A percentile compares a stretch with the other conserved stretches of the same genome.
Conservation (phyloP, 179 eudicot genomes). For the Carnegiea gigantea region DNA sequence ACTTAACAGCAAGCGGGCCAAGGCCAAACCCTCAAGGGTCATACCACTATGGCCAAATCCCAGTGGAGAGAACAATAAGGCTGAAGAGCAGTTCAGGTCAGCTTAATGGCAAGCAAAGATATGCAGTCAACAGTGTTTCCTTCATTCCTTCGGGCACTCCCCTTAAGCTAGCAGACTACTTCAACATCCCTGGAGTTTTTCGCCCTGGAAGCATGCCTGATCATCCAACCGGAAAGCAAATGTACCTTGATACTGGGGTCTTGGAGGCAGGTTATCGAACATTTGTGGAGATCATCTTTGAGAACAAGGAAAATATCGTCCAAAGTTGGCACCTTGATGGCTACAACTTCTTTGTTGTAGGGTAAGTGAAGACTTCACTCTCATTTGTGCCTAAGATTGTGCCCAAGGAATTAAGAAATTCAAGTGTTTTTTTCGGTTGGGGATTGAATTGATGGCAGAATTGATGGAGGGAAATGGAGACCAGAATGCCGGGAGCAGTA, state of each 20-base stretch:
- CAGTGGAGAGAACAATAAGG: constrained; percentile 39
- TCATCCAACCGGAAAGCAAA: constrained; percentile 31
- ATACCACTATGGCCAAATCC: constrained; percentile 57
- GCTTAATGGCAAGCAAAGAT: constrained; percentile 47
- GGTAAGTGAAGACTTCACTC: constrained; percentile 28
- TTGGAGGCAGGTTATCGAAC: constrained; percentile 45
- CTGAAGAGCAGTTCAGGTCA: constrained; percentile 37
- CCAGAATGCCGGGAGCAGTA: constrained; percentile 41
- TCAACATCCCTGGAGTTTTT: constrained; percentile 48
- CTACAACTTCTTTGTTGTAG: constrained; percentile 58
- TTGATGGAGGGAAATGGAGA: constrained; percentile 57
- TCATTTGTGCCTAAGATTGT: neutral
- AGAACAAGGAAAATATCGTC: constrained; percentile 40
- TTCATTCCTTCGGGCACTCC: constrained; percentile 53
- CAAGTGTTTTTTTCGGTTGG: too few species aligned
- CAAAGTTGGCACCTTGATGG: constrained; percentile 71
- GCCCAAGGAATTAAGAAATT: neutral
- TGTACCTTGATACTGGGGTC: constrained; percentile 51
- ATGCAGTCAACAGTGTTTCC: constrained; percentile 55
- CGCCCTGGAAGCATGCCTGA: constrained; percentile 45
- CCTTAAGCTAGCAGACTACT: constrained; percentile 57
- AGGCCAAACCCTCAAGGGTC: constrained; percentile 78
- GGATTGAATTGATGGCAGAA: constrained; percentile 31
- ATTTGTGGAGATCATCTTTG: constrained; percentile 54
- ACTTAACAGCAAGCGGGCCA: constrained; percentile 70